phyloP scores from a whole-genome alignment of 176 grass and related monocot species.

The Otatea glauca region DNA sequence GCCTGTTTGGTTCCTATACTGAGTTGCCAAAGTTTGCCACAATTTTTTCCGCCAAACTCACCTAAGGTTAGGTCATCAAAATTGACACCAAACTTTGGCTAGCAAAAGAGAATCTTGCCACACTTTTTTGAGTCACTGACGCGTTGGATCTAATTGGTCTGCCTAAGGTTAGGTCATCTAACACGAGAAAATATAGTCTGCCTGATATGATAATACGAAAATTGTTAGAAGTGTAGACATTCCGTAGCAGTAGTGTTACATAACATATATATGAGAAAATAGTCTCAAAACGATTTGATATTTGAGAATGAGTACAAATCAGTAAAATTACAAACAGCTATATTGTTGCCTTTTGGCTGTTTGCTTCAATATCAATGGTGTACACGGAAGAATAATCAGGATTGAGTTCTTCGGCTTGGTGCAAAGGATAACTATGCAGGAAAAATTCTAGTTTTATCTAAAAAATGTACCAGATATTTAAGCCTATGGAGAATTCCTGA shows the following conservation, averaged over 20 bases:
- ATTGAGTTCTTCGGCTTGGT: background rate
- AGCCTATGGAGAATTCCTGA: background rate
- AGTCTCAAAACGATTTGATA: background rate
- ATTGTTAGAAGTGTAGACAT: background rate
- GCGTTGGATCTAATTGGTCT: too few relatives aligned
- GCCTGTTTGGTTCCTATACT: too few relatives aligned
- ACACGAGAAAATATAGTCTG: too few relatives aligned
- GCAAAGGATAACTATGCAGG: constrained; percentile 14
- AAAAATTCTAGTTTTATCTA: background rate
- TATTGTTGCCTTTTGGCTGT: background rate
- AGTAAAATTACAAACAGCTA: background rate
- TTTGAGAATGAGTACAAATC: background rate
- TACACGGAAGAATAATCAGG: background rate
- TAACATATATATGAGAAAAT: background rate
- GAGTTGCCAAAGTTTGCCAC: too few relatives aligned
- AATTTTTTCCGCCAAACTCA: too few relatives aligned
- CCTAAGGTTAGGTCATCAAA: too few relatives aligned
- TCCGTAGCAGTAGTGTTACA: background rate
- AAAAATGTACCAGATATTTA: background rate
- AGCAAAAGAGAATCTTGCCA: too few relatives aligned
- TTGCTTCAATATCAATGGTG: background rate
- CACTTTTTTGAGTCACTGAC: too few relatives aligned
- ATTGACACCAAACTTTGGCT: too few relatives aligned
- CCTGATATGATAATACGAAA: too few relatives aligned
- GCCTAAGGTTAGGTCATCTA: too few relatives aligned